Evolutionary conservation across 371 early-diverging fungal genomes (phyloP).

Genomic region (Lichtheimia hyalospora): DNA sequence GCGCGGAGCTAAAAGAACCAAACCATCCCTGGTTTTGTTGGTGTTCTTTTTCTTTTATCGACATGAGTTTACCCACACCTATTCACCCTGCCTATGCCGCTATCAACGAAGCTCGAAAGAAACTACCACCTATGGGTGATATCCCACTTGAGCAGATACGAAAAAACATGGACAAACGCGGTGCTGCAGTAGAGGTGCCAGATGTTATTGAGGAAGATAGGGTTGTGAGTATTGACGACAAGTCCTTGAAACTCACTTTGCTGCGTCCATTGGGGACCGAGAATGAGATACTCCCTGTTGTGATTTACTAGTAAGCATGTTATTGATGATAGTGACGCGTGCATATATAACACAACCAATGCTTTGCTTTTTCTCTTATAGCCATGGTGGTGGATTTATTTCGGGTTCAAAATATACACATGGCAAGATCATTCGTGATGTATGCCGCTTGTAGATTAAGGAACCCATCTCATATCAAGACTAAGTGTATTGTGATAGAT

Average conservation of each 20-base stretch:
- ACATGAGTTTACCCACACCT: no score
- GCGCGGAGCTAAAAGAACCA: no score
- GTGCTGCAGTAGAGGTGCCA: not conserved
- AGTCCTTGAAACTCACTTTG: not conserved
- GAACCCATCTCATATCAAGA: not conserved
- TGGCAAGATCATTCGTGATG: constrained; percentile 14
- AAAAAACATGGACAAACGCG: not conserved
- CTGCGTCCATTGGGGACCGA: constrained; percentile 1
- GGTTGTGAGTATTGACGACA: not conserved
- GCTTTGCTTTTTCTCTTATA: not conserved
- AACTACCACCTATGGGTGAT: not conserved
- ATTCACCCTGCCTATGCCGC: constrained; percentile 8
- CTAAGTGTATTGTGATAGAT: not conserved
- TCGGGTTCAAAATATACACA: constrained; percentile 18
- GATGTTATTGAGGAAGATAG: constrained; percentile 2
- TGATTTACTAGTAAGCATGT: not conserved
- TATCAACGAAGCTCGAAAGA: constrained; percentile 3
- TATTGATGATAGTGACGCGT: no score
- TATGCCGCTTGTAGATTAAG: not conserved
- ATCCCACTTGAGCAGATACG: not conserved
- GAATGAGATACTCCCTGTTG: not conserved
- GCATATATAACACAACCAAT: not conserved
- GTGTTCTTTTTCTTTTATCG: no score
- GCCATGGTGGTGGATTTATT: constrained; percentile 23
- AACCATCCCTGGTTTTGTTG: no score